Percentiles rank a stretch among this genome's conserved stretches.
Conservation (phyloP, 768 basidiomycete genomes). For the Roridomyces roridus region DNA sequence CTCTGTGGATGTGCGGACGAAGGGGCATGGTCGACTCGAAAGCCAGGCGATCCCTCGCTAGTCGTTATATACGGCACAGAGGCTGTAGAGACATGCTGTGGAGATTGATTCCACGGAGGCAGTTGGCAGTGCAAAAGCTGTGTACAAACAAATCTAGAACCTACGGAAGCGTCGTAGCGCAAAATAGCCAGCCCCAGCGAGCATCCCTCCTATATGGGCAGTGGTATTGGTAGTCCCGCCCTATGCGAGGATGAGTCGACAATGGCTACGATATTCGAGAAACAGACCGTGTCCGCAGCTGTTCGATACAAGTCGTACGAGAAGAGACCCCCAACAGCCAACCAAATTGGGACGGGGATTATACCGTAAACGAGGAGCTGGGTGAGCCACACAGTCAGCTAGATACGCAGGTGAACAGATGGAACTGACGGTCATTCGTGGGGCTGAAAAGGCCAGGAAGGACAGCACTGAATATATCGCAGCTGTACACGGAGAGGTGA, state of each 20-base stretch:
- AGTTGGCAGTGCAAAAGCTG: too few relatives aligned
- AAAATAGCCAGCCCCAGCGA: conserved; percentile 66
- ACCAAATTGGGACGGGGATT: conserved; percentile 83
- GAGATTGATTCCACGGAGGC: neutral
- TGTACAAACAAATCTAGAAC: conserved; percentile 23
- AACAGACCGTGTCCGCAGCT: conserved; percentile 43
- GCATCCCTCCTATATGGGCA: conserved; percentile 73
- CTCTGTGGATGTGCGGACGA: neutral
- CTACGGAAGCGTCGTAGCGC: conserved; percentile 44
- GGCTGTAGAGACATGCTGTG: too few relatives aligned
- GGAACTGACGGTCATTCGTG: conserved; percentile 47
- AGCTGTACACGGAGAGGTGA: conserved; percentile 44
- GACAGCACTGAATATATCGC: conserved; percentile 76
- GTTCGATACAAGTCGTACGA: conserved; percentile 62
- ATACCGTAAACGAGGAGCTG: conserved; percentile 64
- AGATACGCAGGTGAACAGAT: too few relatives aligned
- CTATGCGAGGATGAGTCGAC: conserved; percentile 36
- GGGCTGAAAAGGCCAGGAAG: conserved; percentile 74
- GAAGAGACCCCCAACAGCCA: conserved; percentile 70
- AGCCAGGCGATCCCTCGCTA: neutral
- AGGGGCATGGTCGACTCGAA: neutral
- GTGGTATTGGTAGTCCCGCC: conserved; percentile 59
- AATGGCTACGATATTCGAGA: neutral
- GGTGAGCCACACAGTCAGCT: too few relatives aligned
- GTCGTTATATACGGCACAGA: too few relatives aligned